These are phyloP conservation scores for Ceratocystis lukuohia DNA, from an alignment of 2,329 filamentous ascomycete genomes.

Conservation along the genomic window DNA sequence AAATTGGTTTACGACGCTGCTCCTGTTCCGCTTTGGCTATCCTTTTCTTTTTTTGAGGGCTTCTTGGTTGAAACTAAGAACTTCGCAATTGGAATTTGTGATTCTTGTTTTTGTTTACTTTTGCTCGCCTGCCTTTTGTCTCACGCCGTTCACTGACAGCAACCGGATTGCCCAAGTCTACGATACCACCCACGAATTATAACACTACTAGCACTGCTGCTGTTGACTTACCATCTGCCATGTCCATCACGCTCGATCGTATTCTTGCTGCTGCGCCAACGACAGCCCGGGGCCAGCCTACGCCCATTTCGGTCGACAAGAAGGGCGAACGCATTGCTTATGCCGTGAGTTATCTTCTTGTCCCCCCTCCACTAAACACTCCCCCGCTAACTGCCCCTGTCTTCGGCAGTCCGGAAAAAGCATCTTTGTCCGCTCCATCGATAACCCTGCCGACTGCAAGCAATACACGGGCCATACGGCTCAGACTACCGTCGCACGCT, in stretches of 20 bases:
- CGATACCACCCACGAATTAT: too few relatives aligned
- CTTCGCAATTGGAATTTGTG: too few relatives aligned
- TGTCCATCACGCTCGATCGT: constrained; percentile 46
- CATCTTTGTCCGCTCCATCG: constrained; percentile 88
- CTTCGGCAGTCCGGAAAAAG: constrained; percentile 72
- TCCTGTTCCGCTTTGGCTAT: neutral
- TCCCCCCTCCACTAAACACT: neutral
- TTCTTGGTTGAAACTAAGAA: too few relatives aligned
- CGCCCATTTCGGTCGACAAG: constrained; percentile 71
- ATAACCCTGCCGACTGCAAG: constrained; percentile 67
- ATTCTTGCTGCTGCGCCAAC: constrained; percentile 78
- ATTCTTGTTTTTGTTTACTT: too few relatives aligned
- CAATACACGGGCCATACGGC: constrained; percentile 90
- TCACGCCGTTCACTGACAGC: neutral
- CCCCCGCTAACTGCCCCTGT: neutral
- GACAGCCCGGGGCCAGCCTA: constrained; percentile 74
- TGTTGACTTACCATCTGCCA: constrained; percentile 21
- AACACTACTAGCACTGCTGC: neutral
- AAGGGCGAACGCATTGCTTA: constrained; percentile 91
- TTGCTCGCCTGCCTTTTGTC: neutral
- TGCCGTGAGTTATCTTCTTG: constrained; percentile 46
- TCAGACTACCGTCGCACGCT: constrained; percentile 80
- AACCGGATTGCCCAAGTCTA: neutral
- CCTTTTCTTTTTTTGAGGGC: neutral
- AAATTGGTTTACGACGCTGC: neutral